Evolutionary conservation across 2,329 filamentous ascomycete species (phyloP), one percentile per base, ranked within the genome.

Genomic region (Xylaria sp.): DNA sequence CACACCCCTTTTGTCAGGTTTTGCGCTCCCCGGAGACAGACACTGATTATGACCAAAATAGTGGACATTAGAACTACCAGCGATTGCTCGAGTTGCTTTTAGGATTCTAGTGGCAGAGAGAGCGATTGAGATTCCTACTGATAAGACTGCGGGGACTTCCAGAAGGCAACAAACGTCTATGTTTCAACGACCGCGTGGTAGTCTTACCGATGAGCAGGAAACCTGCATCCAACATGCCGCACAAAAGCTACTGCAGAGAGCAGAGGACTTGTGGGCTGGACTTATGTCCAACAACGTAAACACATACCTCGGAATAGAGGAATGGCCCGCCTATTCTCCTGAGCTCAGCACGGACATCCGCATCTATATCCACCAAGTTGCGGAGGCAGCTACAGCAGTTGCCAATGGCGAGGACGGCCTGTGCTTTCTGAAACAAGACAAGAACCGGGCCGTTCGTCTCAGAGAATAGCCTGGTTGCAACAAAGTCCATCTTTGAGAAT

Each of bases 31-130:
- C n/a, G n/a, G n/a, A n/a, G 1, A 60, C 12, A 5, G 12, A 54
- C 46, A 53, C 8, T 63, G 21, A 65, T 21, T 9, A 1, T 17
- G 25, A 3, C 11, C 4, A 1, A 14, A 37, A 8, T 19, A 66
- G 4, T 80, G 80, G 65, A 74, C 74, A 2, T 68, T 87, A 5
- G 65, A 81, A 60, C 76, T 81, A 9, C 71, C 76, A 0, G 71
- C 77, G 12, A 70, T 87, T 1, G 76, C 81, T 0, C 79, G 79
- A 33, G 70, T 76, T 19, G 78, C 87, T 0, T 90, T 89, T 67
- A 78, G 81, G 11, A 82, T 89, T 25, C 78, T 91, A 4, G 87
- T 90, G 21, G 86, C 83, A 17, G 88, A 91, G 69, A 79, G 84
- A 54, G 87, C 61, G 21, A 3, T 60, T 2, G 56, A 63, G 17